A percentile compares a stretch with the other conserved stretches of the same genome.
Conservation (phyloP, 2,329 filamentous ascomycete species). For the Xylaria sp. region DNA sequence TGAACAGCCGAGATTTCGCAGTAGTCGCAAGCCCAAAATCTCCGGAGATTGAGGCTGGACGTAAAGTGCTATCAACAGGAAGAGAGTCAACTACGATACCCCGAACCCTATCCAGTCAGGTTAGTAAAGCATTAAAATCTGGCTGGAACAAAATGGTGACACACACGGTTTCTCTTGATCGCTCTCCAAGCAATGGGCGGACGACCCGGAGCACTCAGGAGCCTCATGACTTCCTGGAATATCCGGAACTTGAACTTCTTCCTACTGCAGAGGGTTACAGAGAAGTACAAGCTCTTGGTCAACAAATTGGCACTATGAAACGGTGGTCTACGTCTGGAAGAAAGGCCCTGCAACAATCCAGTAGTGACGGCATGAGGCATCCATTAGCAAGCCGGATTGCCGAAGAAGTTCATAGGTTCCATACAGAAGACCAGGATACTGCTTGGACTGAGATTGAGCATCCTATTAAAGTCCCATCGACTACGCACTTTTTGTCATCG, state of each 20-base stretch:
- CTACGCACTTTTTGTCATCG: slow-evolving; percentile 30
- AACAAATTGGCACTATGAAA: slow-evolving; percentile 50
- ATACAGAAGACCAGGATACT: slow-evolving; percentile 29
- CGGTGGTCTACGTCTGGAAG: slow-evolving; percentile 50
- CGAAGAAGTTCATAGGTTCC: slow-evolving; percentile 46
- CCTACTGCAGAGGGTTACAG: slow-evolving; percentile 49
- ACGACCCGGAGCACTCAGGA: slow-evolving; percentile 21
- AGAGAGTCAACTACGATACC: slow-evolving; percentile 31
- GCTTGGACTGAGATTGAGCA: slow-evolving; percentile 25
- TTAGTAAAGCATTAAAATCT: slow-evolving; percentile 44
- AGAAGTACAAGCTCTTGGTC: slow-evolving; percentile 50
- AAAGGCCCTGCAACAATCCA: slow-evolving; percentile 26
- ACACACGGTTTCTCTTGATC: slow-evolving; percentile 26
- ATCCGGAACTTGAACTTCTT: slow-evolving; percentile 53
- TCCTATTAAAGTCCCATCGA: background rate
- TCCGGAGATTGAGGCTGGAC: slow-evolving; percentile 3
- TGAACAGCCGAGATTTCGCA: slow-evolving; percentile 45
- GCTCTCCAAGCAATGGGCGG: slow-evolving; percentile 18
- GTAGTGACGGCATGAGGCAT: slow-evolving; percentile 37
- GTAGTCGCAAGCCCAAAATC: background rate
- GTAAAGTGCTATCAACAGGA: slow-evolving; percentile 19
- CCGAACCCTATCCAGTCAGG: slow-evolving; percentile 43
- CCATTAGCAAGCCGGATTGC: slow-evolving; percentile 43
- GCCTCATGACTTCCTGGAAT: slow-evolving; percentile 45
- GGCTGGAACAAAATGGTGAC: slow-evolving; percentile 43